Conservation (phyloP, 2,329 filamentous ascomycete genomes). For the Periconia digitata region DNA sequence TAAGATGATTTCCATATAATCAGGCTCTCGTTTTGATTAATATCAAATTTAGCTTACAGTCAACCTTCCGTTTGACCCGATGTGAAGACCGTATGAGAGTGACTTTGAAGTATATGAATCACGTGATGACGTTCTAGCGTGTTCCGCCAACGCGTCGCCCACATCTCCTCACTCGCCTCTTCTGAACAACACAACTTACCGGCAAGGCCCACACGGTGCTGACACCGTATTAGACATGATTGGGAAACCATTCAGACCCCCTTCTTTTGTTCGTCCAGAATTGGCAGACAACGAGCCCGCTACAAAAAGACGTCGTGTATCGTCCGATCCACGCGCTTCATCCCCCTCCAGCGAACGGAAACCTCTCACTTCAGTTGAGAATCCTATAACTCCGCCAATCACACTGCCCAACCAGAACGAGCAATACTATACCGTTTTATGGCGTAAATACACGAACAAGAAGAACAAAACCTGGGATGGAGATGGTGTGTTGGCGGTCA, state of each 20-base stretch:
- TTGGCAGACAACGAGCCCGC: slow-evolving; percentile 32
- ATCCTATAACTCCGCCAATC: slow-evolving; percentile 18
- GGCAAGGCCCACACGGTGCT: not conserved
- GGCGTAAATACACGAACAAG: slow-evolving; percentile 69
- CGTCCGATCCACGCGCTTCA: slow-evolving; percentile 27
- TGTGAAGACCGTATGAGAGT: too few species aligned
- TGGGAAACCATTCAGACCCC: slow-evolving; percentile 40
- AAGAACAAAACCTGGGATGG: slow-evolving; percentile 80
- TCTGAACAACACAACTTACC: not conserved
- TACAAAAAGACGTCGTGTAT: slow-evolving; percentile 47
- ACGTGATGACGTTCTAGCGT: too few species aligned
- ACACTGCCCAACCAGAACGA: slow-evolving; percentile 28
- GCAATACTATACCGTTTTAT: slow-evolving; percentile 49
- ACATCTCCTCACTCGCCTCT: not conserved
- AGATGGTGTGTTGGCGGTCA: slow-evolving; percentile 64
- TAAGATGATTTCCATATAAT: too few species aligned
- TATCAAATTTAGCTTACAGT: too few species aligned
- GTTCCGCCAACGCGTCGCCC: too few species aligned
- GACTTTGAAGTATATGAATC: too few species aligned
- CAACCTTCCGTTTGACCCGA: too few species aligned
- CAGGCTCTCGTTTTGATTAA: too few species aligned
- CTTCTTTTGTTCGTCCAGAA: slow-evolving; percentile 31
- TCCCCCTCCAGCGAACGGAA: slow-evolving; percentile 28
- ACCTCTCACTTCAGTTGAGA: slow-evolving; percentile 30
- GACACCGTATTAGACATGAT: slow-evolving; percentile 7